Conservation (phyloP, 805 yeast species). For the Candida yuanshanica region DNA sequence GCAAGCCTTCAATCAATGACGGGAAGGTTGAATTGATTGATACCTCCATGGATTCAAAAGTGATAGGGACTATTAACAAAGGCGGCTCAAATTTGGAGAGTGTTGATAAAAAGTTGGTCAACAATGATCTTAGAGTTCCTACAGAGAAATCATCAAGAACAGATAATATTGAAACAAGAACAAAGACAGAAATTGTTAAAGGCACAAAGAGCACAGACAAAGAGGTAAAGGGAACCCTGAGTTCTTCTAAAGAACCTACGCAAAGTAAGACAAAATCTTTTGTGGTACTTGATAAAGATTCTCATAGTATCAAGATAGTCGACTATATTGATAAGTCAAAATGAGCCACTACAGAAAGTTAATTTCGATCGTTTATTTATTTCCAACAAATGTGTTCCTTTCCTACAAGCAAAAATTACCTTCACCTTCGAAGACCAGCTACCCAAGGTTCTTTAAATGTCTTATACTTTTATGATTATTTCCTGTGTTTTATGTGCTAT, state of each 20-base stretch:
- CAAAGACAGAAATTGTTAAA: background rate
- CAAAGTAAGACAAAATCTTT: slow-evolving; percentile 2
- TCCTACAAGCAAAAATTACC: too few relatives aligned
- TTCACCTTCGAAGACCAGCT: too few relatives aligned
- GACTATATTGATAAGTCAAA: slow-evolving; percentile 13
- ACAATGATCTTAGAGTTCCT: background rate
- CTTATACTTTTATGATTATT: too few relatives aligned
- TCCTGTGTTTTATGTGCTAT: too few relatives aligned
- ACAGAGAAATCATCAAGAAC: slow-evolving; percentile 1
- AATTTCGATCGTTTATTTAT: too few relatives aligned
- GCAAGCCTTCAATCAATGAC: slow-evolving; percentile 1
- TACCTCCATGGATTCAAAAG: slow-evolving; percentile 13
- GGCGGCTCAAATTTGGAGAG: background rate
- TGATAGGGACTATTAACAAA: slow-evolving; percentile 11
- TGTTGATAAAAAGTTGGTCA: background rate
- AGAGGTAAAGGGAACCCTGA: background rate
- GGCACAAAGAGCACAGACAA: background rate
- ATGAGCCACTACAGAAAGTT: too few relatives aligned
- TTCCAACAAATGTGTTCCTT: too few relatives aligned
- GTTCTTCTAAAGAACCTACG: background rate
- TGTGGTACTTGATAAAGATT: slow-evolving; percentile 6
- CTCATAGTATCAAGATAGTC: slow-evolving; percentile 12
- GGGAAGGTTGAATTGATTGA: slow-evolving; percentile 9
- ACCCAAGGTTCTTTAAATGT: too few relatives aligned
- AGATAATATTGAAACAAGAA: background rate